A percentile compares a stretch with the other conserved stretches of the same genome.
Evolutionary conservation across 805 yeast species (phyloP).

Genomic region (Danielozyma ontarioensis): DNA sequence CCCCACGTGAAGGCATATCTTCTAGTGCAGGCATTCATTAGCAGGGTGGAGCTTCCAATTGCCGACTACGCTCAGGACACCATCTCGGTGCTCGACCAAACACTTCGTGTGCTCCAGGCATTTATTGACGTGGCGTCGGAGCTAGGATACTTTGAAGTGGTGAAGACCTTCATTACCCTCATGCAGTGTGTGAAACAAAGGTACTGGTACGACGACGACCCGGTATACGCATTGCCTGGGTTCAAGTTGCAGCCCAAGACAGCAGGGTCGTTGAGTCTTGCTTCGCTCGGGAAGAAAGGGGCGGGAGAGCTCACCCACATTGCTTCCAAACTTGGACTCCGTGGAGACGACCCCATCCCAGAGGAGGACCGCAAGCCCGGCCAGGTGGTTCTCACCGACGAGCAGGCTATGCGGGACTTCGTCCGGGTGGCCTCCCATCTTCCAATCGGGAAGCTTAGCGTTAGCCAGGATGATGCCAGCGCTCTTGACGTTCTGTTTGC

Average conservation of each 20-base stretch:
- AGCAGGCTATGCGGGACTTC: constrained; percentile 39
- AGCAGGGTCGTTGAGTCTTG: too few species aligned
- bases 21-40: constrained; percentile 67
- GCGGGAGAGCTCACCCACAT: constrained; percentile 27
- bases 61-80: constrained; percentile 96
- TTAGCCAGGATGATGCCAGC: constrained; percentile 32
- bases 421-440: constrained; percentile 47
- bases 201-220: constrained; percentile 77
- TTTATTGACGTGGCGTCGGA: constrained; percentile 87
- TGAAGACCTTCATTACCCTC: constrained; percentile 54
- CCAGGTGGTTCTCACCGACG: constrained; percentile 5
- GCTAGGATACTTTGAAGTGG: constrained; percentile 63
- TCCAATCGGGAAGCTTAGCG: constrained; percentile 52
- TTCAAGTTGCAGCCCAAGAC: constrained; percentile 24
- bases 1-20: constrained; percentile 79
- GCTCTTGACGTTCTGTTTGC: constrained; percentile 40
- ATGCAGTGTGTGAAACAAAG: constrained; percentile 90
- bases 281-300: constrained; percentile 42
- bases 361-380: constrained; percentile 17
- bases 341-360: constrained; percentile 28
- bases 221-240: constrained; percentile 55
- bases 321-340: constrained; percentile 31
- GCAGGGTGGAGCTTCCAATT: constrained; percentile 75
- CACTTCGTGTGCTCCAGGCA: constrained; percentile 90
- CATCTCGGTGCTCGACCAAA: constrained; percentile 87